These are phyloP conservation scores for Pleurotus sapidus DNA, from an alignment of 768 basidiomycete genomes.

Conservation along the genomic window DNA sequence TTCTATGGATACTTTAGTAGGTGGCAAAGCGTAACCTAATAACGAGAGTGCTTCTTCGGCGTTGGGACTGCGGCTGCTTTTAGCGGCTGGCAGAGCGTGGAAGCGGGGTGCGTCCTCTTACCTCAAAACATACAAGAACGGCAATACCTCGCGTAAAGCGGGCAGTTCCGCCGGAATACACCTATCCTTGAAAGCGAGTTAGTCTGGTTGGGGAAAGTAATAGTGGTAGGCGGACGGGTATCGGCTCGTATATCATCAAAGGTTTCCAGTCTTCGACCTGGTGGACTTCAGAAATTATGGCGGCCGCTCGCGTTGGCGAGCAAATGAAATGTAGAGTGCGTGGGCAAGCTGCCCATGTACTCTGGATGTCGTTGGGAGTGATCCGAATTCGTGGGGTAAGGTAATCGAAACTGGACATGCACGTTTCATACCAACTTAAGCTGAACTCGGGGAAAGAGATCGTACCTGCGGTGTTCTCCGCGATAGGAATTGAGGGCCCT, in stretches of 20 bases:
- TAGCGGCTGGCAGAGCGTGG: neutral
- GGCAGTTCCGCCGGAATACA: conserved; percentile 80
- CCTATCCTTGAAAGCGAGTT: conserved; percentile 46
- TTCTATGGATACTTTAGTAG: conserved; percentile 56
- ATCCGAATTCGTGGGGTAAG: conserved; percentile 69
- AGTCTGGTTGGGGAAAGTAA: neutral
- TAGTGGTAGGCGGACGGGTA: conserved; percentile 50
- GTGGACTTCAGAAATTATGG: conserved; percentile 63
- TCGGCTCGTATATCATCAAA: conserved; percentile 77
- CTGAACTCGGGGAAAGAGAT: neutral
- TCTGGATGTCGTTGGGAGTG: conserved; percentile 63
- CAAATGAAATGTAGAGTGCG: conserved; percentile 79
- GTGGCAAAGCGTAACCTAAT: conserved; percentile 50
- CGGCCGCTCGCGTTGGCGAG: conserved; percentile 67
- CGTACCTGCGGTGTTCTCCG: conserved; percentile 71
- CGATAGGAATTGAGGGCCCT: conserved; percentile 71
- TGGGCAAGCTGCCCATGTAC: conserved; percentile 49
- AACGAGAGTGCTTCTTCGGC: conserved; percentile 78
- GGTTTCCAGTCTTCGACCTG: conserved; percentile 59
- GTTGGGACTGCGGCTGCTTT: conserved; percentile 58
- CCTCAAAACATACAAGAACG: conserved; percentile 68
- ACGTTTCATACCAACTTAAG: neutral
- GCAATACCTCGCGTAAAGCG: conserved; percentile 57
- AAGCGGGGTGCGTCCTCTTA: conserved; percentile 19
- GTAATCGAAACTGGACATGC: conserved; percentile 65